phyloP scores from a whole-genome alignment of 129 eudicot genomes.

The Deinandra increscens region DNA sequence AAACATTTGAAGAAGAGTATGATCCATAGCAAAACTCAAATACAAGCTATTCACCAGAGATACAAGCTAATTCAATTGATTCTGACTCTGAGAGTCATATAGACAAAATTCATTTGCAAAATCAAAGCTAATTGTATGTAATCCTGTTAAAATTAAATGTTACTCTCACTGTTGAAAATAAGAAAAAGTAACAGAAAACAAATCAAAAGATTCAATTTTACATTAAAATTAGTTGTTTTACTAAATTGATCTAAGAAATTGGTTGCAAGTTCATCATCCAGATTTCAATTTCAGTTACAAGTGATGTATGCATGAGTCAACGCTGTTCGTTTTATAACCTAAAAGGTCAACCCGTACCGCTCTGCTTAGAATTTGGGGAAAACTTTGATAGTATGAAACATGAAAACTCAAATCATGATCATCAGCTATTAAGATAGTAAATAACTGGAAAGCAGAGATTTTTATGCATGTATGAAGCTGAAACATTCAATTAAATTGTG shows the following conservation, averaged over 20 bases:
- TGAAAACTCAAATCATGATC: neutral
- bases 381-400: neutral
- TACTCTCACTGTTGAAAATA: neutral
- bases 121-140: neutral
- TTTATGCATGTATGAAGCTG: neutral
- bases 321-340: neutral
- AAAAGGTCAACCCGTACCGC: neutral
- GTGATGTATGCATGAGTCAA: neutral
- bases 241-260: neutral
- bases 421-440: neutral
- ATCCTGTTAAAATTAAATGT: neutral
- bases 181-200: no score
- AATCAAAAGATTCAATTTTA: neutral
- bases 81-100: neutral
- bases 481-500: neutral
- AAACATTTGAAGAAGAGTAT: neutral
- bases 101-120: neutral
- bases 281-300: neutral
- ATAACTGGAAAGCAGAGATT: neutral
- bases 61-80: conserved; percentile 4
- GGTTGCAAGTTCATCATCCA: neutral
- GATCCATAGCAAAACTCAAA: neutral
- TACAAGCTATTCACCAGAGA: neutral
- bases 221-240: neutral
- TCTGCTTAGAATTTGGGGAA: conserved; percentile 1